Base-by-base conservation (phyloP, 306 rosid genomes). In the Vigna mungo region DNA sequence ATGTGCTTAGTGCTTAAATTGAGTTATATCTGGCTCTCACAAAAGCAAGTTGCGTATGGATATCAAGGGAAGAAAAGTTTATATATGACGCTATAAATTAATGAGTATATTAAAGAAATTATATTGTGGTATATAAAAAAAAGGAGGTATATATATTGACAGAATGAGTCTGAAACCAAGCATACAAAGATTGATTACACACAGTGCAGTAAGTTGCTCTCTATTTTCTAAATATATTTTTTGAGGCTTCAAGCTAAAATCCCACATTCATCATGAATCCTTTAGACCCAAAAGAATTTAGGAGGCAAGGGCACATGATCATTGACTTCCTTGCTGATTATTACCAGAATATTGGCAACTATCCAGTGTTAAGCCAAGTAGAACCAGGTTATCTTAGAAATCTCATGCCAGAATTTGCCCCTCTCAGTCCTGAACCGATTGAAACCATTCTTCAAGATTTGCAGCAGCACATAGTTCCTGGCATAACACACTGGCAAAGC, bases 401-500 rank as follows among this genome's bases (percentile, higher is more conserved):
- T 3, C 39, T 67, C 16, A 25, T 88, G 13, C 92, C 90, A 0
- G 0, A 62, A 44, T 64, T 54, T 37, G 81, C 92, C 1, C 92
- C 92, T 20, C 36, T 21, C 20, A 43, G 16, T 2, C 86, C 90
- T 6, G 89, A 90, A 82, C 18, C 90, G 1, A 64, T 88, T 49
- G 89, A 90, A 59, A 39, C 87, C 67, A 86, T 90, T 12, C 88
- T 88, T 23, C 46, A 78, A 5, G 90, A 90, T 63, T 78, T 86
- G 13, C 46, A 72, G 15, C 21, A 69, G 1, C 49, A 76, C 34
- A 79, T 90, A 37, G 69, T 88, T 12, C 95, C 92, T 4, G 92
- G 90, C 7, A 81, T 90, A 72, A 88, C 95, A 4, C 95, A 90
- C 39, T 90, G 95, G 95, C 75, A 83, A 15, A 88, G 89, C 83